phyloP scores from a whole-genome alignment of 768 basidiomycete species.

The Leucosporidium creatinivorum region DNA sequence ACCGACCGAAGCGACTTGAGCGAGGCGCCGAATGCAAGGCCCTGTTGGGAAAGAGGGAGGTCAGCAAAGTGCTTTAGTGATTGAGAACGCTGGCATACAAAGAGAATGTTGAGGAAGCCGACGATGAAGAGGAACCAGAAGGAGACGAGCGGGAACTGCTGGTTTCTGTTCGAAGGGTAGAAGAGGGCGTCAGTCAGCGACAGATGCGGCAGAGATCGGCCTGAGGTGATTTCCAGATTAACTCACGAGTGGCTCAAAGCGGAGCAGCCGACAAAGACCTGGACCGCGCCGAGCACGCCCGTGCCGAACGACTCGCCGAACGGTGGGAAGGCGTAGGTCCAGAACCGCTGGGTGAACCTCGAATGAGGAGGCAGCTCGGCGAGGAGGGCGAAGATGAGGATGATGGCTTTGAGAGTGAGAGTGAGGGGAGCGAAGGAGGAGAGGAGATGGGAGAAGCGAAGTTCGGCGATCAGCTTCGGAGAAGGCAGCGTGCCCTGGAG shows the following conservation, averaged over 20 bases:
- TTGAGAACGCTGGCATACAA: not conserved
- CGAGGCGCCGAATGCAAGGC: slow-evolving; percentile 20
- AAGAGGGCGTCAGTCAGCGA: not conserved
- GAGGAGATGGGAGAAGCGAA: not conserved
- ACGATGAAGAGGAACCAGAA: slow-evolving; percentile 27
- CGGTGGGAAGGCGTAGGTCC: slow-evolving; percentile 25
- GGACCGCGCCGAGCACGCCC: slow-evolving; percentile 18
- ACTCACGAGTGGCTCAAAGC: slow-evolving; percentile 11
- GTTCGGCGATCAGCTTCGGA: too few relatives aligned
- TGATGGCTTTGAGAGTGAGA: not conserved
- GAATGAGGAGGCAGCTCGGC: slow-evolving; percentile 15
- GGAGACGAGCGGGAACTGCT: slow-evolving; percentile 13
- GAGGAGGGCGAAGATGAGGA: slow-evolving; percentile 22
- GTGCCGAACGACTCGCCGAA: slow-evolving; percentile 17
- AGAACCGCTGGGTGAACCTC: slow-evolving; percentile 6
- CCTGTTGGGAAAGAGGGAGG: not conserved
- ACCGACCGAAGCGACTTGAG: slow-evolving; percentile 24
- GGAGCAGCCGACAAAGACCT: slow-evolving; percentile 16
- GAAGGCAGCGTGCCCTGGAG: not conserved
- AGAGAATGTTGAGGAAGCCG: slow-evolving; percentile 25
- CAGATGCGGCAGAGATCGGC: too few relatives aligned
- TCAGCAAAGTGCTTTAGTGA: not conserved
- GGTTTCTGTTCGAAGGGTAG: not conserved
- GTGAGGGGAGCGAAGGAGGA: not conserved
- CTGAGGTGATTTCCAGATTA: too few relatives aligned